Evolutionary conservation across 352 stramenopile genomes (phyloP), one percentile per base, ranked within the genome.

Genomic region (Globisporangium mamillatum): DNA sequence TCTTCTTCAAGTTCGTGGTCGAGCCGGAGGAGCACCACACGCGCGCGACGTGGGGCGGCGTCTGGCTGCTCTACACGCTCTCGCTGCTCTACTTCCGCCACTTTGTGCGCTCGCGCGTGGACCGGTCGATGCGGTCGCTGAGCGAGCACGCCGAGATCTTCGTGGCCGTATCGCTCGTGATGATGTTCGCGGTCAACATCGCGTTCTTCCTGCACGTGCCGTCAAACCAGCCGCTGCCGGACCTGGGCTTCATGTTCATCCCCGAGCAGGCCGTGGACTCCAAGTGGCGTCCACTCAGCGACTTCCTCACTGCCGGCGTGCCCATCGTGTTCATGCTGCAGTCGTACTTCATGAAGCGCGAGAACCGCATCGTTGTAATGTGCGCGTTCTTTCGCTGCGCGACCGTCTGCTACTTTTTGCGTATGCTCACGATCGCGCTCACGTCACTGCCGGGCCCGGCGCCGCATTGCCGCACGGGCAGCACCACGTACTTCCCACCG

Each of bases 191-290:
- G 1, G 81, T 87, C 54, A 93, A 93, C 71, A 78, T 92, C 48
- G 79, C 83, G 41, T 90, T 90, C 61, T 91, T 85, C 64, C 58
- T 93, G 56, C 86, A 93, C 68, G 78, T 85, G 32, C 86, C 86
- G 8, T 74, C 80, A 20, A 74, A 66, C 12, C 79, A 68, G 38
- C 82, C 81, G 25, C 80, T 93, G 20, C 82, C 79, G 48, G 86
- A 93, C 63, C 55, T 93, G 55, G 86, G 86, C 60, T 93, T 93
- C 66, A 79, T 89, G 73, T 66, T 93, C 32, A 84, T 92, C 52
- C 86, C 86, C 1, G 86, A 89, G 71, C 81, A 89, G 63, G 73
- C 76, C 0, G 68, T 78, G 7, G 69, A 90, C 68, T 88, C 79
- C 9, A 73, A 71, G 55, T 90, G 85, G 84, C 73, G 84, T 0